phyloP scores from a whole-genome alignment of 2,329 filamentous ascomycete genomes.

The Emmonsia crescens region DNA sequence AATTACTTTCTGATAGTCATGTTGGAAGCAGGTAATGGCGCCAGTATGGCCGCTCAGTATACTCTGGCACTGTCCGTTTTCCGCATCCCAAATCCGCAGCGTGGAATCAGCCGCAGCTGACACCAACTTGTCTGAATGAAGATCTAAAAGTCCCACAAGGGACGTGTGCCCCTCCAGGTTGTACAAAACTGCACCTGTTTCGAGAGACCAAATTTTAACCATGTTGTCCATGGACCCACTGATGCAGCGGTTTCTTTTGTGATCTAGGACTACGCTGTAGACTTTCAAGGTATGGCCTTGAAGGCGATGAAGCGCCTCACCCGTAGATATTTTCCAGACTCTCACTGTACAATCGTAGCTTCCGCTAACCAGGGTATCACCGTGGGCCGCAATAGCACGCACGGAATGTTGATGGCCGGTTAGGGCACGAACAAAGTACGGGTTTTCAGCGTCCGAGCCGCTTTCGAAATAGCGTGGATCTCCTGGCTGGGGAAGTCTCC shows the following conservation, averaged over 20 bases:
- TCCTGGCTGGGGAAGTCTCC: conserved; percentile 75
- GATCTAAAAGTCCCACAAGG: conserved; percentile 80
- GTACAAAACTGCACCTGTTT: conserved; percentile 72
- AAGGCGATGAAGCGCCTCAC: conserved; percentile 72
- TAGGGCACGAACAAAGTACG: conserved; percentile 84
- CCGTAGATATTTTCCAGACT: conserved; percentile 95
- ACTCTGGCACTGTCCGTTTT: conserved; percentile 80
- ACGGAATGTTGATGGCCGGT: conserved; percentile 87
- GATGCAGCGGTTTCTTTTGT: conserved; percentile 85
- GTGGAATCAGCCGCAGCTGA: conserved; percentile 94
- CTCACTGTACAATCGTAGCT: conserved; percentile 93
- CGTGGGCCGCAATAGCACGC: conserved; percentile 86
- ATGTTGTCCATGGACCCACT: conserved; percentile 97
- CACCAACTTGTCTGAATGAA: conserved; percentile 80
- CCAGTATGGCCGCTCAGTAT: conserved; percentile 89
- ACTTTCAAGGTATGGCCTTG: conserved; percentile 87
- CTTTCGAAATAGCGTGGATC: conserved; percentile 71
- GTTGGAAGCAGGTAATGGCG: conserved; percentile 97
- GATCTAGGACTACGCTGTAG: conserved; percentile 91
- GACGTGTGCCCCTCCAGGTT: conserved; percentile 89
- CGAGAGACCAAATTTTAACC: conserved; percentile 94
- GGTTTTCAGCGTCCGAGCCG: conserved; percentile 69
- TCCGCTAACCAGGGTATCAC: conserved; percentile 90
- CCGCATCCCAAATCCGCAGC: conserved; percentile 91
- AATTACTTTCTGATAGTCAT: conserved; percentile 92